These are phyloP conservation scores for Colletotrichum orbiculare DNA, from an alignment of 2,329 filamentous ascomycete genomes.

Conservation along the genomic window DNA sequence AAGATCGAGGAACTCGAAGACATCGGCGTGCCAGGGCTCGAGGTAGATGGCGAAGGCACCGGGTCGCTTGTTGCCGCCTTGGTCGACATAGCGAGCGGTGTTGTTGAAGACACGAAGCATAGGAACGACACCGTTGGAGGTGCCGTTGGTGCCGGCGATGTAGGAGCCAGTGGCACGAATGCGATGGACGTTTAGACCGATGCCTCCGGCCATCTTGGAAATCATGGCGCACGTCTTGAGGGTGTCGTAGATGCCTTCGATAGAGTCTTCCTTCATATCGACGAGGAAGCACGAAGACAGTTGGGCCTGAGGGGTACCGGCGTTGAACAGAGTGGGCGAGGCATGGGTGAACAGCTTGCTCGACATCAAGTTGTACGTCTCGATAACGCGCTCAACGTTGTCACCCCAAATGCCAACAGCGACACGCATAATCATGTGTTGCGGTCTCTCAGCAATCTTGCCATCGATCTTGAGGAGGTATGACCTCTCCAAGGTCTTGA, in stretches of 20 bases:
- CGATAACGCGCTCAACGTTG: constrained; percentile 91
- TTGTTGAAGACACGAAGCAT: constrained; percentile 99
- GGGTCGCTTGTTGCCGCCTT: constrained; percentile 98
- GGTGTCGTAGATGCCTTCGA: constrained; percentile 99
- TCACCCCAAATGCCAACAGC: constrained; percentile 97
- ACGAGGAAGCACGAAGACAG: constrained; percentile 98
- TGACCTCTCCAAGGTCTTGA: constrained; percentile 98
- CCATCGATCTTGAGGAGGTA: constrained; percentile 96
- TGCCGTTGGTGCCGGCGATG: constrained; percentile 97
- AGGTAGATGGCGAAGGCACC: constrained; percentile 99
- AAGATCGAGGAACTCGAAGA: constrained; percentile 96
- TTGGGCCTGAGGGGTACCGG: constrained; percentile 93
- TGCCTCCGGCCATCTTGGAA: constrained; percentile 98
- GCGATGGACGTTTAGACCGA: constrained; percentile 94
- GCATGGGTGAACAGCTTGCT: constrained; percentile 99
- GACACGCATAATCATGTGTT: constrained; percentile 99
- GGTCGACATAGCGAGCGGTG: constrained; percentile 97
- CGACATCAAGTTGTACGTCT: constrained; percentile 99
- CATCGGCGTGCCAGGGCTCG: constrained; percentile 98
- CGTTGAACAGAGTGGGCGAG: constrained; percentile 97
- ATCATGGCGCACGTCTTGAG: constrained; percentile 99
- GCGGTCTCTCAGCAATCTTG: constrained; percentile 95
- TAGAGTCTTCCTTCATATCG: constrained; percentile 99
- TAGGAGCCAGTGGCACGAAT: constrained; percentile 98
- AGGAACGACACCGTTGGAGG: constrained; percentile 95